These are phyloP conservation scores for Craspedostauros australis DNA, from an alignment of 108 stramenopile genomes.

Conservation along the genomic window DNA sequence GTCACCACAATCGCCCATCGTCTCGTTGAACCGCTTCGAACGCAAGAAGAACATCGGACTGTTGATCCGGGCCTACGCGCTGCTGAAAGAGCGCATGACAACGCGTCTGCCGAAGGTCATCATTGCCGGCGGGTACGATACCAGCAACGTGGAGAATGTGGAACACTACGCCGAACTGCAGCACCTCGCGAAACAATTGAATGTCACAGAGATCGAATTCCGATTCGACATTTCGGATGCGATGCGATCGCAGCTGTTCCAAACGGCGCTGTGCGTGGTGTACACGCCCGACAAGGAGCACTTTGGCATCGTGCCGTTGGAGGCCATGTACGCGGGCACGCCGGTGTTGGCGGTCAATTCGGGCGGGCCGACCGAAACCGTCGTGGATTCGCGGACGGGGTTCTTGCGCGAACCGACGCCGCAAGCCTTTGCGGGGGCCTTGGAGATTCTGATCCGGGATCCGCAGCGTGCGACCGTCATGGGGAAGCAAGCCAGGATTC, in stretches of 20 bases:
- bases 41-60: conserved; percentile 94
- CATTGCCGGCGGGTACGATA: conserved; percentile 97
- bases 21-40: conserved; percentile 94
- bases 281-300: conserved; percentile 97
- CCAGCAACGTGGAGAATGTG: conserved; percentile 88
- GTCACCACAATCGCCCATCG: conserved; percentile 34
- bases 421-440: conserved; percentile 62
- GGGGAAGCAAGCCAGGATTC: conserved; percentile 56
- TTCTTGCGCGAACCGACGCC: conserved; percentile 71
- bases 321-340: conserved; percentile 91
- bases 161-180: conserved; percentile 83
- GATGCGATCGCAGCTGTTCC: conserved; percentile 59
- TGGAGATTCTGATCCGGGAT: conserved; percentile 37
- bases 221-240: conserved; percentile 72
- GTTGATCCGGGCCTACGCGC: conserved; percentile 51
- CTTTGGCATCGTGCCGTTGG: conserved; percentile 99
- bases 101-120: conserved; percentile 42
- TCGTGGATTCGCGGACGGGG: conserved; percentile 83
- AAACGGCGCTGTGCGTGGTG: conserved; percentile 65
- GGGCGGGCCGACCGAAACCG: conserved; percentile 93
- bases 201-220: conserved; percentile 45
- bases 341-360: conserved; percentile 80
- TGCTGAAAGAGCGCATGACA: conserved; percentile 13
- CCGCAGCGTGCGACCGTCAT: conserved; percentile 37
- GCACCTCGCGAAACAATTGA: conserved; percentile 26